These are phyloP conservation scores for Apiotrichum laibachii DNA, from an alignment of 1,284 basidiomycete genomes.

Conservation along the genomic window DNA sequence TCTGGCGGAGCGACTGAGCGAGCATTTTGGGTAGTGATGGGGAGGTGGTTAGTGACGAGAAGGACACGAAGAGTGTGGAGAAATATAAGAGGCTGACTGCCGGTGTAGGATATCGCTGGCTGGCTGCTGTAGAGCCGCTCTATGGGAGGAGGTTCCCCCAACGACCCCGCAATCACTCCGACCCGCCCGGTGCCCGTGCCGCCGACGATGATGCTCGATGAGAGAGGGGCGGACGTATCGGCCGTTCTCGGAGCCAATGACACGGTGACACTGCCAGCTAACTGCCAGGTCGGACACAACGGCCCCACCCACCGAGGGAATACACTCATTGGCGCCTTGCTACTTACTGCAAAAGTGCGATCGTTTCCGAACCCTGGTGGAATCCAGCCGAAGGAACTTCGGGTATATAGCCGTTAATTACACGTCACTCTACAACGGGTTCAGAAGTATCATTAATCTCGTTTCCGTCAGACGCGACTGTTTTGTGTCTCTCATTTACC, in stretches of 20 bases:
- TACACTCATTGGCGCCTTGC: too few species aligned
- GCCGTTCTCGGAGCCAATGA: conserved; percentile 2
- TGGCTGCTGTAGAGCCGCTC: too few species aligned
- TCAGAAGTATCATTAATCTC: background rate
- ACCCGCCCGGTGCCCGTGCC: background rate
- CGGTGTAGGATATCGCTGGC: background rate
- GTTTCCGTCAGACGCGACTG: background rate
- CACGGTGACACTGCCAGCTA: background rate
- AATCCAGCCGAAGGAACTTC: background rate
- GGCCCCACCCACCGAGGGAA: too few species aligned
- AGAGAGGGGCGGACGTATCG: conserved; percentile 1
- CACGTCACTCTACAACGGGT: background rate
- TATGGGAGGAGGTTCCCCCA: too few species aligned
- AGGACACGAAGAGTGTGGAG: background rate
- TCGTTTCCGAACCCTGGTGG: background rate
- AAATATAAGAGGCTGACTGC: background rate
- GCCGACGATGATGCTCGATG: background rate
- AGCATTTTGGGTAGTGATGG: background rate
- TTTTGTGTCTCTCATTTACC: background rate
- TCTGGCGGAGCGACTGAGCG: conserved; percentile 1
- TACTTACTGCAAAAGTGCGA: background rate
- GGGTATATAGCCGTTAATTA: background rate
- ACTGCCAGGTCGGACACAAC: too few species aligned
- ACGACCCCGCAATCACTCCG: background rate
- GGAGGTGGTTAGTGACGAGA: background rate